A percentile compares a stretch with the other conserved stretches of the same genome.
Evolutionary conservation across 352 stramenopile species (phyloP).

Genomic region (Pythium rhizo-oryzae): DNA sequence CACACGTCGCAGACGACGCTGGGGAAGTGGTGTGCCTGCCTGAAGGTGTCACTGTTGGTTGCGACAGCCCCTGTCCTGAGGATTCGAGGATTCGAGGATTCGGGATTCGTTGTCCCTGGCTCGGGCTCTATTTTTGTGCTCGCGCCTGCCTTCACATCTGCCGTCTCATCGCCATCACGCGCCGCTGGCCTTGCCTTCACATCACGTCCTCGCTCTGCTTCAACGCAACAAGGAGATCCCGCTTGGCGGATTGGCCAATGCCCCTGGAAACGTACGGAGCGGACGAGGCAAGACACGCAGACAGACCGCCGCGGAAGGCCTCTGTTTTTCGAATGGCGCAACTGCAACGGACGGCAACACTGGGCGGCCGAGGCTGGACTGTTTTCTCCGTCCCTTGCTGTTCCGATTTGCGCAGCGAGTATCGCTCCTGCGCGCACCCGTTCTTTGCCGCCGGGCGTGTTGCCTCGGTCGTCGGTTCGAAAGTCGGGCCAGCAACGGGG

Average conservation of each 20-base stretch:
- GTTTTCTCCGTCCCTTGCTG: neutral
- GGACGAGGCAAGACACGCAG: too few relatives aligned
- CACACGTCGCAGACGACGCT: neutral
- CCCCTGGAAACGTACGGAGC: too few relatives aligned
- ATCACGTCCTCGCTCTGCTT: neutral
- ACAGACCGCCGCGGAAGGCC: too few relatives aligned
- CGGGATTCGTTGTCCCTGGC: neutral
- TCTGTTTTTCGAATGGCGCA: too few relatives aligned
- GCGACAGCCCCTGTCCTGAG: too few relatives aligned
- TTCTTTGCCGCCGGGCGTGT: neutral
- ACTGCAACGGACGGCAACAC: neutral
- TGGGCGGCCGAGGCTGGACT: neutral
- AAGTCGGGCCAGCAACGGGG: neutral
- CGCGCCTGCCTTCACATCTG: slow-evolving; percentile 4
- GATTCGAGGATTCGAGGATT: too few relatives aligned
- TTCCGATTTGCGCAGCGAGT: too few relatives aligned
- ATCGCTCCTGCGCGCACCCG: too few relatives aligned
- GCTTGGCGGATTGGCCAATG: neutral
- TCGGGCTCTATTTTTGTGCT: too few relatives aligned
- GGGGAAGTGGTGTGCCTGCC: too few relatives aligned
- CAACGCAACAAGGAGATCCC: neutral
- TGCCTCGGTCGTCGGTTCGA: neutral
- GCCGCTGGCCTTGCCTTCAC: neutral
- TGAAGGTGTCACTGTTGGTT: too few relatives aligned
- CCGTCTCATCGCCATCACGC: slow-evolving; percentile 4